Evolutionary conservation across 2,329 filamentous ascomycete species (phyloP).

Genomic region (Cylindrodendrum hubeiense): DNA sequence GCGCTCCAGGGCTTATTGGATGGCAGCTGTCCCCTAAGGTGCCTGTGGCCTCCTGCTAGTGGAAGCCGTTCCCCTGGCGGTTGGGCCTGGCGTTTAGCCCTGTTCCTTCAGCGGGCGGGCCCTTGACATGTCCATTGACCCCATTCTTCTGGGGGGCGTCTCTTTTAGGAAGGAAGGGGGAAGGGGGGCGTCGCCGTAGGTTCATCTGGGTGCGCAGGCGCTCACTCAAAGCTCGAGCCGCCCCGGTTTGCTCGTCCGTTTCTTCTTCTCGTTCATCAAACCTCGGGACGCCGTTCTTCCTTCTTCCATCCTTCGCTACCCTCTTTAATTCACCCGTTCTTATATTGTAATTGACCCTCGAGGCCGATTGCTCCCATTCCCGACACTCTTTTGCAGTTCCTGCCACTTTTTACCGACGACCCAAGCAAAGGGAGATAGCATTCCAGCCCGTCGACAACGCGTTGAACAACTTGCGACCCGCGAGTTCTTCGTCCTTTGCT

Average conservation of each 20-base stretch:
- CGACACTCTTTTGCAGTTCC: conserved; percentile 45
- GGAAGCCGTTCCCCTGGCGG: not conserved
- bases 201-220: not conserved
- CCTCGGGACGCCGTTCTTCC: conserved; percentile 21
- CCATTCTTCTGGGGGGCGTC: conserved; percentile 9
- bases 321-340: conserved; percentile 40
- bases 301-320: conserved; percentile 40
- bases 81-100: conserved; percentile 6
- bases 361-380: conserved; percentile 44
- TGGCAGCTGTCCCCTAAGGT: conserved; percentile 10
- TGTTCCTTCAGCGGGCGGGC: conserved; percentile 19
- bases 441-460: conserved; percentile 30
- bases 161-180: conserved; percentile 19
- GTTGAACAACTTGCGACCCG: conserved; percentile 24
- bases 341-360: conserved; percentile 39
- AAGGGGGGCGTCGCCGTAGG: conserved; percentile 11
- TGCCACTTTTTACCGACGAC: conserved; percentile 21
- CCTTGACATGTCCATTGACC: conserved; percentile 3
- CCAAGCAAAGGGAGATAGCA: conserved; percentile 33
- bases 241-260: conserved; percentile 29
- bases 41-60: conserved; percentile 3
- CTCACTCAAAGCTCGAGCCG: conserved; percentile 23
- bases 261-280: conserved; percentile 26
- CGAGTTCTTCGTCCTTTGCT: conserved; percentile 33
- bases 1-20: conserved; percentile 16